phyloP scores from a whole-genome alignment of 2,329 filamentous ascomycete genomes.

The Gaeumannomyces tritici region DNA sequence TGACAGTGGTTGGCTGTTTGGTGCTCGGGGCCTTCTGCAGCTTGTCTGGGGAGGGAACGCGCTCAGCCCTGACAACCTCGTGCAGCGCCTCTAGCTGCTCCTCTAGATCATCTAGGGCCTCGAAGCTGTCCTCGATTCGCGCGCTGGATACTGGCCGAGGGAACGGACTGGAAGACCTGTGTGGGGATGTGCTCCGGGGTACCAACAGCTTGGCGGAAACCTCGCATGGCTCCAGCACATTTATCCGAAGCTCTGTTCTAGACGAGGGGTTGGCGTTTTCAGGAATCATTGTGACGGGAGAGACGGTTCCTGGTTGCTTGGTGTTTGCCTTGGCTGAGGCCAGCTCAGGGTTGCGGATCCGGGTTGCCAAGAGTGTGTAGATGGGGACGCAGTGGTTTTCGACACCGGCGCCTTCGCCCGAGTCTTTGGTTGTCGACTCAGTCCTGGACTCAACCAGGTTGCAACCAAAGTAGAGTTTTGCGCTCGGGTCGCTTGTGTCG shows the following conservation, averaged over 20 bases:
- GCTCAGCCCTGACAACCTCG: slow-evolving; percentile 24
- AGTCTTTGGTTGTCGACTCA: background rate
- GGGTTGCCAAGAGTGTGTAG: slow-evolving; percentile 1
- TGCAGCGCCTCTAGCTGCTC: slow-evolving; percentile 49
- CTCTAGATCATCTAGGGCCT: slow-evolving; percentile 51
- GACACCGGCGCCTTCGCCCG: background rate
- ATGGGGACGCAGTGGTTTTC: background rate
- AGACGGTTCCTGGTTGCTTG: background rate
- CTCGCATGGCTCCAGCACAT: background rate
- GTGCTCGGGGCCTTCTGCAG: slow-evolving; percentile 8
- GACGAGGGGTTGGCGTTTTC: background rate
- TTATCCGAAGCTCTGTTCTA: background rate
- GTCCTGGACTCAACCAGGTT: slow-evolving; percentile 29
- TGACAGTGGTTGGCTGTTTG: slow-evolving; percentile 5
- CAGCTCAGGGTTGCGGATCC: background rate
- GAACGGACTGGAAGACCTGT: background rate
- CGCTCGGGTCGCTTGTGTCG: slow-evolving; percentile 6
- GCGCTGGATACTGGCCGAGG: slow-evolving; percentile 2
- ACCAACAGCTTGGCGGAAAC: background rate
- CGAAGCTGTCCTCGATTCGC: slow-evolving; percentile 55
- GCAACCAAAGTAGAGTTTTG: slow-evolving; percentile 37
- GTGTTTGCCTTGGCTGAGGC: background rate
- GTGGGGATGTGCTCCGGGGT: background rate
- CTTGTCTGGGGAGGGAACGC: slow-evolving; percentile 21
- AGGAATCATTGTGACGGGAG: background rate